Base-by-base conservation (phyloP, 148 eudicot genomes). In the Silene conica region DNA sequence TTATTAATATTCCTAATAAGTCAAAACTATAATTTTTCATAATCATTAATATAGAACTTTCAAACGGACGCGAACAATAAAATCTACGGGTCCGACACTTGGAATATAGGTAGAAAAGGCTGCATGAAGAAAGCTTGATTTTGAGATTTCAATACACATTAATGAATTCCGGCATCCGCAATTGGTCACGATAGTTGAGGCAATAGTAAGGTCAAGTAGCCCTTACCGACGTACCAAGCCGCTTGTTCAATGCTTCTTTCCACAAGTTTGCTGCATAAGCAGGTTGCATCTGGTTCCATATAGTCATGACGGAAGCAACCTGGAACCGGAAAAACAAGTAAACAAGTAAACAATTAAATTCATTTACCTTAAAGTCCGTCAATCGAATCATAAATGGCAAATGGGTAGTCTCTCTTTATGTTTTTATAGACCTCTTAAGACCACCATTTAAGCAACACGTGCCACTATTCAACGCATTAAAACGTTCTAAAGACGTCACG, bases 301-400 rank as follows among this genome's bases (percentile, higher is more conserved):
- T 83, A 20, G 97, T 92, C 99, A 95, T 95, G 41, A 87, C 91
- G 56, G 98, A 95, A 79, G 99, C 97, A 80, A 92, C 91, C 99
- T 95, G 87, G 63, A 76, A 31, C 61, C 54, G 16, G n/a, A 22
- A 48, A 55, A 28, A 61, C 20, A 59, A 45, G 11, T 57, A 55
- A 28, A 61, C 20, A 59, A 45, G 11, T 57, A 67, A 70, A 43
- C 57, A 22, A 19, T 19, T 43, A 12, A 59, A 20, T 41, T 57
- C 28, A 10, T 28, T 48, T 66, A 71, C 64, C 43, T 74, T 48
- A 55, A 72, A 71, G 9, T 19, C 8, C 38, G 16, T 22, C 14
- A 43, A 38, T 46, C 2, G n/a, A 26, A 69, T 34, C 23, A 66
- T 0, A 23, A 26, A 6, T n/a, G 14, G 58, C 26, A 50, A 15